A percentile compares a stretch with the other conserved stretches of the same genome.
phyloP scores from a whole-genome alignment of 768 basidiomycete genomes.

The Boletus vermiculosoides region DNA sequence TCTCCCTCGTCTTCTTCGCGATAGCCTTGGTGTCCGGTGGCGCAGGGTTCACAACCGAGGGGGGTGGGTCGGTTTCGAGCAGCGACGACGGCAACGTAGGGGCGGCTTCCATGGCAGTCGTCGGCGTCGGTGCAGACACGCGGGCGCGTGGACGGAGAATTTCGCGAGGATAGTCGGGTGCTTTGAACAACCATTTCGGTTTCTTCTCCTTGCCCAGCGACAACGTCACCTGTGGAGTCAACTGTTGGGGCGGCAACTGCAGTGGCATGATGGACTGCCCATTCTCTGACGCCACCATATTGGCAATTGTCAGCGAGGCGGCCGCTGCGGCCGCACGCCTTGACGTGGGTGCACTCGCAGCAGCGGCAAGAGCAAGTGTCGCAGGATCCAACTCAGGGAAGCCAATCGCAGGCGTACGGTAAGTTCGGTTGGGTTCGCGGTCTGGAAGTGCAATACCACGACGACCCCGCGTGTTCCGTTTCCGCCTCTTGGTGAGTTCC shows the following conservation, averaged over 20 bases:
- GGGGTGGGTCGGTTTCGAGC: slow-evolving; percentile 59
- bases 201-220: slow-evolving; percentile 61
- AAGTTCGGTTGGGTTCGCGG: slow-evolving; percentile 88
- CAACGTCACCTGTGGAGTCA: slow-evolving; percentile 33
- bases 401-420: slow-evolving; percentile 84
- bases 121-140: slow-evolving; percentile 57
- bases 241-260: slow-evolving; percentile 43
- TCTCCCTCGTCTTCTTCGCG: slow-evolving; percentile 67
- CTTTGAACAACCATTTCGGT: slow-evolving; percentile 69
- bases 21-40: slow-evolving; percentile 49
- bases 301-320: slow-evolving; percentile 81
- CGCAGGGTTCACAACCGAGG: slow-evolving; percentile 28
- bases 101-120: slow-evolving; percentile 66
- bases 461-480: slow-evolving; percentile 79
- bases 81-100: slow-evolving; percentile 52
- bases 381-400: slow-evolving; percentile 78
- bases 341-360: slow-evolving; percentile 65
- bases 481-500: slow-evolving; percentile 81
- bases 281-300: slow-evolving; percentile 91
- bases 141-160: slow-evolving; percentile 62
- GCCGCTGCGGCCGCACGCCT: slow-evolving; percentile 85
- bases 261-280: slow-evolving; percentile 55
- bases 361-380: slow-evolving; percentile 61
- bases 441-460: slow-evolving; percentile 86
- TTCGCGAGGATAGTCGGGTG: slow-evolving; percentile 54